Conservation (phyloP, 2,329 filamentous ascomycete species). For the Trichoderma koningii region DNA sequence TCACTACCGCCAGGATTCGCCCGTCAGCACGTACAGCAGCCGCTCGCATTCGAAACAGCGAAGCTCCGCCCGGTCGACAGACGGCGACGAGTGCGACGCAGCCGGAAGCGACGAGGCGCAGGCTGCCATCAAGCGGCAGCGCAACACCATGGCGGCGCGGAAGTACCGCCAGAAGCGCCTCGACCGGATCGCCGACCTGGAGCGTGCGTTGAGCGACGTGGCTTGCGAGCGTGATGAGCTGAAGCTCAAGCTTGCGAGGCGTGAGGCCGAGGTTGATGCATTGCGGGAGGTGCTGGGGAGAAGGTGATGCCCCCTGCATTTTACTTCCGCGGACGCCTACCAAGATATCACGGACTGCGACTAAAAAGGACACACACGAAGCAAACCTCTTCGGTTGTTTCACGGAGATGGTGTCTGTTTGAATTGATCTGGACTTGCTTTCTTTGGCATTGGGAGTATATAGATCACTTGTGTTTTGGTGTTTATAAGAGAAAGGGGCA, state of each 20-base stretch:
- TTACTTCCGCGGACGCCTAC: not conserved
- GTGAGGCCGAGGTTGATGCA: constrained; percentile 66
- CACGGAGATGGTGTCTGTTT: no score
- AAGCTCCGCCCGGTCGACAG: constrained; percentile 22
- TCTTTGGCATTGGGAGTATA: no score
- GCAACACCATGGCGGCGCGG: constrained; percentile 71
- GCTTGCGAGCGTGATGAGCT: constrained; percentile 65
- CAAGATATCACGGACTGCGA: no score
- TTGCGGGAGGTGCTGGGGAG: constrained; percentile 53
- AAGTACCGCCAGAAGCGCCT: constrained; percentile 72
- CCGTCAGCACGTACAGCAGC: constrained; percentile 22
- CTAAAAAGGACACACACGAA: not conserved
- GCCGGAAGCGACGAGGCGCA: constrained; percentile 32
- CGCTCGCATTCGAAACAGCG: constrained; percentile 29
- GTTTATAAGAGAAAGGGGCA: no score
- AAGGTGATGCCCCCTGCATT: constrained; percentile 31
- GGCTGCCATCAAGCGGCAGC: constrained; percentile 58
- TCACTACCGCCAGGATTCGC: constrained; percentile 16
- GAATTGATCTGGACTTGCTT: no score
- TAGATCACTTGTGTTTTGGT: no score
- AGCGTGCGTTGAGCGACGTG: constrained; percentile 59
- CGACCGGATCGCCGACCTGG: constrained; percentile 64
- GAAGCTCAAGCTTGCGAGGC: constrained; percentile 61
- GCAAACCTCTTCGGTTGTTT: no score
- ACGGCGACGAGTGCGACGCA: constrained; percentile 28